Conservation (phyloP, 73 alveolate genomes). For the Tetrahymena borealis region DNA sequence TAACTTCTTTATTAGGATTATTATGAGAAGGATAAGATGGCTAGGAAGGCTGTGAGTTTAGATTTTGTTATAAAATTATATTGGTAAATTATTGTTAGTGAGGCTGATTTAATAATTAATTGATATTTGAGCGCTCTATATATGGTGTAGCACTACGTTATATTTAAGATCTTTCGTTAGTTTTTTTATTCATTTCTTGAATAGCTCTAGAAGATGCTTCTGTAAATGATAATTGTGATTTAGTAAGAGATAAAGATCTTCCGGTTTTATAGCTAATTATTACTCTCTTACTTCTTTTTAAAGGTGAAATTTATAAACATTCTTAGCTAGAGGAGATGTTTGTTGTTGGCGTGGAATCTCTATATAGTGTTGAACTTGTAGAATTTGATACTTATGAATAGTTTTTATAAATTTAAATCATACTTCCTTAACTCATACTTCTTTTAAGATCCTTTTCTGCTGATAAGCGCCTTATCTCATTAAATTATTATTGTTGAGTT, state of each 20-base stretch:
- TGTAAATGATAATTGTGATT: not conserved
- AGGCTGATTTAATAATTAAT: too few species aligned
- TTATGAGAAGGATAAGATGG: too few species aligned
- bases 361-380: not conserved
- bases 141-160: not conserved
- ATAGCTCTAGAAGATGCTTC: not conserved
- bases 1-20: too few species aligned
- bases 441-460: not conserved
- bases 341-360: not conserved
- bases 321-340: not conserved
- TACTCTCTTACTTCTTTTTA: not conserved
- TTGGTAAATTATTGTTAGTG: too few species aligned
- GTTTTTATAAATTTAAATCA: not conserved
- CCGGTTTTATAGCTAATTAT: not conserved
- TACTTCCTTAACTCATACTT: not conserved
- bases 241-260: not conserved
- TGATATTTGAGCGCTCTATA: not conserved
- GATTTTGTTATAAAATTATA: too few species aligned
- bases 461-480: not conserved
- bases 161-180: not conserved
- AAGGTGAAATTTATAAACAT: not conserved
- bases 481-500: not conserved
- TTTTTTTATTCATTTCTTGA: not conserved
- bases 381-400: not conserved
- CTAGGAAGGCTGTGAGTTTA: too few species aligned